Conservation (phyloP, 2,329 filamentous ascomycete genomes). For the Phialemoniopsis sp. region DNA sequence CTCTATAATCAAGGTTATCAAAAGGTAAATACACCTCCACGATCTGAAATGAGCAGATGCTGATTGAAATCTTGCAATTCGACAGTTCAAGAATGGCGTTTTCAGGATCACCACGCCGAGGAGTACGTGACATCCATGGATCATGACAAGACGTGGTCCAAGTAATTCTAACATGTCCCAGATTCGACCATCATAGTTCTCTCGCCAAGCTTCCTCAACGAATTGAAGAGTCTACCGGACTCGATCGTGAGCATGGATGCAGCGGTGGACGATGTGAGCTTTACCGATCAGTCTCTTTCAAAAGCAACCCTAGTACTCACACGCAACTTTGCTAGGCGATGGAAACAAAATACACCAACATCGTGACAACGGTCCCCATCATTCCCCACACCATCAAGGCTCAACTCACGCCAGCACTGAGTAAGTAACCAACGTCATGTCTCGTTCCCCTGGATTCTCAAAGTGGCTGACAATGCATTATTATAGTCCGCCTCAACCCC, state of each 20-base stretch:
- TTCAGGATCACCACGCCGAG: constrained; percentile 20
- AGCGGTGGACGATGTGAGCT: constrained; percentile 16
- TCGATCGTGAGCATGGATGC: constrained; percentile 21
- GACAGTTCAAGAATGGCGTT: constrained; percentile 23
- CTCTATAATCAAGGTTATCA: constrained; percentile 22
- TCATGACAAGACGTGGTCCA: no score
- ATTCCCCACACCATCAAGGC: constrained; percentile 23
- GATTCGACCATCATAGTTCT: constrained; percentile 20
- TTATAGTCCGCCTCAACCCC: constrained; percentile 28
- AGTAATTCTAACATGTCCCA: constrained; percentile 6
- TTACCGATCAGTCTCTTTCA: no score
- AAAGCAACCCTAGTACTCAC: no score
- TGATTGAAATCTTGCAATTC: not conserved
- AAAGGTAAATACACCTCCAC: constrained; percentile 12
- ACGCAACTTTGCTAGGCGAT: constrained; percentile 12
- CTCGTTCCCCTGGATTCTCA: no score
- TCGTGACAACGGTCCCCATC: constrained; percentile 15
- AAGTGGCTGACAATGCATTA: not conserved
- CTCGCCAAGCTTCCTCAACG: constrained; percentile 20
- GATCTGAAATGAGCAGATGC: no score
- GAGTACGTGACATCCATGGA: constrained; percentile 10
- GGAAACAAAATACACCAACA: constrained; percentile 26
- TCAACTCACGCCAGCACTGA: constrained; percentile 24
- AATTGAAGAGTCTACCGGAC: constrained; percentile 25
- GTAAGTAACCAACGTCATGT: constrained; percentile 10